A percentile compares a stretch with the other conserved stretches of the same genome.
phyloP scores from a whole-genome alignment of 371 early-diverging fungal genomes.

The Mucor sp. region DNA sequence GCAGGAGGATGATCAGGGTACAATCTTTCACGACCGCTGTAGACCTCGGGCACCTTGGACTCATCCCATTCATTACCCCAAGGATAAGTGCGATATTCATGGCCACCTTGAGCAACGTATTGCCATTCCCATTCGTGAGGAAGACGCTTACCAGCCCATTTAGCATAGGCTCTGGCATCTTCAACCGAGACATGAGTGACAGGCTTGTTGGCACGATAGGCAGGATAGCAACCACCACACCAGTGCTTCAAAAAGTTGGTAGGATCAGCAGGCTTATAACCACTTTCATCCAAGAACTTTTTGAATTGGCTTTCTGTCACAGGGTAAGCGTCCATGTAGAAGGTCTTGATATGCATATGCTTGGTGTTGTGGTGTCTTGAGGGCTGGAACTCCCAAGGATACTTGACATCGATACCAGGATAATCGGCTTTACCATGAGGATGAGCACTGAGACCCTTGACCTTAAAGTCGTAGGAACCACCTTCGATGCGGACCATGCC shows the following conservation, averaged over 20 bases:
- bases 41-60: slow-evolving; percentile 24
- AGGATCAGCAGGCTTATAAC: slow-evolving; percentile 28
- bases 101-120: slow-evolving; percentile 32
- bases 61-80: slow-evolving; percentile 35
- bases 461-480: slow-evolving; percentile 21
- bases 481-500: slow-evolving; percentile 38
- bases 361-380: slow-evolving; percentile 20
- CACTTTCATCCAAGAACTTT: slow-evolving; percentile 24
- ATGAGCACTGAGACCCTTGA: slow-evolving; percentile 17
- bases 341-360: slow-evolving; percentile 26
- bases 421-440: slow-evolving; percentile 11
- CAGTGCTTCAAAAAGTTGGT: slow-evolving; percentile 36
- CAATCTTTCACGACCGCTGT: slow-evolving; percentile 32
- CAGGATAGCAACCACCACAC: slow-evolving; percentile 31
- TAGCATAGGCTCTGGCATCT: slow-evolving; percentile 37
- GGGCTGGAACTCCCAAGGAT: slow-evolving; percentile 36
- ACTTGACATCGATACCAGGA: slow-evolving; percentile 26
- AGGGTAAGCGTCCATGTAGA: slow-evolving; percentile 32
- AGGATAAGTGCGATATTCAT: slow-evolving; percentile 29
- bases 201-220: slow-evolving; percentile 29
- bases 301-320: slow-evolving; percentile 36
- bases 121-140: slow-evolving; percentile 44
- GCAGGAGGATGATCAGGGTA: slow-evolving; percentile 37
- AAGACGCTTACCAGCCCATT: slow-evolving; percentile 38
- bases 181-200: slow-evolving; percentile 35